A percentile compares a stretch with the other conserved stretches of the same genome.
Conservation (phyloP, 345 rosid genomes). For the Excoecaria cochinchinensis region DNA sequence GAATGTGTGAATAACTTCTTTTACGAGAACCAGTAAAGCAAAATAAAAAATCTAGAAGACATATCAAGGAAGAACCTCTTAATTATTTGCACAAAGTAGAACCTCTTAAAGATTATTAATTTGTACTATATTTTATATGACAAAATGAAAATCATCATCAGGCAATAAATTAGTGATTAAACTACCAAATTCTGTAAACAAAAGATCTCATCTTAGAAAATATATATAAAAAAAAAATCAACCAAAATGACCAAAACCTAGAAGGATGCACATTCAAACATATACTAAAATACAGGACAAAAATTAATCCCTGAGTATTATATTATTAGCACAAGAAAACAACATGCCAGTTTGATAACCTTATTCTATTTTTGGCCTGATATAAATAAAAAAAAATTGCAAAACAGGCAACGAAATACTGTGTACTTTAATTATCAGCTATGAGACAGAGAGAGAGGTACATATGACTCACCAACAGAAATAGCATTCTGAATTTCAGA, state of each 20-base stretch:
- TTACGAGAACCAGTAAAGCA: not conserved
- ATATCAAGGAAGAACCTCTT: not conserved
- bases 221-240: not conserved
- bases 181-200: too few relatives aligned
- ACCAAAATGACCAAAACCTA: not conserved
- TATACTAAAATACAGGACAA: not conserved
- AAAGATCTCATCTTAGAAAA: not conserved
- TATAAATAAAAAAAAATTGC: not conserved
- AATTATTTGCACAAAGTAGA: not conserved
- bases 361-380: not conserved
- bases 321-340: not conserved
- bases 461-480: constrained; percentile 48
- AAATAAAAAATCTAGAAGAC: not conserved
- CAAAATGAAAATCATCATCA: too few relatives aligned
- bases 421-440: too few relatives aligned
- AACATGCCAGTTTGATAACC: not conserved
- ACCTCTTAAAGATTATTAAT: not conserved
- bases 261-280: too few relatives aligned
- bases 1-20: not conserved
- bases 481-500: constrained; percentile 72
- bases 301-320: not conserved
- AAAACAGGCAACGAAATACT: not conserved
- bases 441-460: not conserved
- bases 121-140: not conserved
- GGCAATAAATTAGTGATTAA: too few relatives aligned